These are phyloP conservation scores for Euphorbia pulcherrima DNA, from an alignment of 345 rosid genomes.

Conservation along the genomic window DNA sequence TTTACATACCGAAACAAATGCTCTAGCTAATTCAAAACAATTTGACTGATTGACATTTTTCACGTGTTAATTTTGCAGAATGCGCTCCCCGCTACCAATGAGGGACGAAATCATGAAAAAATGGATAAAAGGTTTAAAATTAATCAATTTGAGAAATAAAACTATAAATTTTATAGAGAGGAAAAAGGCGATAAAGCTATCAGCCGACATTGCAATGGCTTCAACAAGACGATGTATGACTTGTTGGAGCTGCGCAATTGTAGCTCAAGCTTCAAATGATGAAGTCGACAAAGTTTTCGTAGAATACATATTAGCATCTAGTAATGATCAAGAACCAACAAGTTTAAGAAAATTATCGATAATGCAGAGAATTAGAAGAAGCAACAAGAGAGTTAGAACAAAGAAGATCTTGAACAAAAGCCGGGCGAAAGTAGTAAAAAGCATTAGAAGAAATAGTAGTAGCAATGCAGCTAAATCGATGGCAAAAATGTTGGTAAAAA, in stretches of 20 bases:
- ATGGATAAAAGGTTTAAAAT: conserved; percentile 63
- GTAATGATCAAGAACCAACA: conserved; percentile 16
- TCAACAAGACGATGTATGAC: conserved; percentile 61
- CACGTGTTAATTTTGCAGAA: conserved; percentile 25
- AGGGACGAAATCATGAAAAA: conserved; percentile 68
- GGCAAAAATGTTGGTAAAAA: conserved; percentile 44
- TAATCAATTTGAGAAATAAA: conserved; percentile 36
- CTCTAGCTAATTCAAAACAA: too few relatives aligned
- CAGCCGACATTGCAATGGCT: conserved; percentile 89
- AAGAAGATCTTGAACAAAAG: conserved; percentile 60
- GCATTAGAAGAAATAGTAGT: conserved; percentile 13
- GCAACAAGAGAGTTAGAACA: conserved; percentile 46
- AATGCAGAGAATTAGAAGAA: not conserved
- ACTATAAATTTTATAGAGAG: conserved; percentile 52
- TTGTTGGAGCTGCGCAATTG: conserved; percentile 78
- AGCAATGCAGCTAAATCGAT: conserved; percentile 22
- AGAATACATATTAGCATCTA: conserved; percentile 39
- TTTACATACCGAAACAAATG: too few relatives aligned
- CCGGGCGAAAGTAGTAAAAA: conserved; percentile 28
- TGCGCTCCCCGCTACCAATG: conserved; percentile 46
- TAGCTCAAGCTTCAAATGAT: conserved; percentile 44
- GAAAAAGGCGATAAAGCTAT: conserved; percentile 68
- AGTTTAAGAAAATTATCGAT: conserved; percentile 25
- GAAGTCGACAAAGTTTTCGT: conserved; percentile 35
- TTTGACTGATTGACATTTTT: not conserved